phyloP scores from a whole-genome alignment of 2,329 filamentous ascomycete species.

The Helotiales sp. region DNA sequence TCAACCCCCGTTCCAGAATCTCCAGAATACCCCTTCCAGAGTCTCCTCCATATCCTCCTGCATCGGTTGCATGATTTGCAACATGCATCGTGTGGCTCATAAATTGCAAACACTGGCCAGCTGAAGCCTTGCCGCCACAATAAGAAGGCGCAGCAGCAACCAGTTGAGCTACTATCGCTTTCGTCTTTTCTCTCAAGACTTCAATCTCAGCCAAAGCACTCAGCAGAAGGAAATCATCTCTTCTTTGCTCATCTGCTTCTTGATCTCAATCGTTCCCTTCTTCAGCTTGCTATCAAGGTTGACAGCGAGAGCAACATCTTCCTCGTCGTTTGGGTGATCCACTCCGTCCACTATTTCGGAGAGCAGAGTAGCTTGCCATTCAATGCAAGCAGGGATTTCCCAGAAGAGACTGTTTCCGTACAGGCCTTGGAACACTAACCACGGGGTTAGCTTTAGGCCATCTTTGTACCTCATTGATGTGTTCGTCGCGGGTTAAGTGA shows the following conservation, averaged over 20 bases:
- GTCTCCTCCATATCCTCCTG: background rate
- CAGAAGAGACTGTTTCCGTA: background rate
- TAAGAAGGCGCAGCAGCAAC: background rate
- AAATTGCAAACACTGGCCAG: background rate
- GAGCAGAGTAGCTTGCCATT: background rate
- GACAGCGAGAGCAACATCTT: background rate
- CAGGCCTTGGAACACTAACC: background rate
- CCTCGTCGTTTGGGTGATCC: background rate
- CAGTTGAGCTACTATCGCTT: background rate
- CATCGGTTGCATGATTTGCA: background rate
- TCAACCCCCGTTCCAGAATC: too few relatives aligned
- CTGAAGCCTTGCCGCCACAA: background rate
- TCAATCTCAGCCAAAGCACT: conserved; percentile 1
- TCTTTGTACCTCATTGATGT: conserved; percentile 4
- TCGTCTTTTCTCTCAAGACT: background rate
- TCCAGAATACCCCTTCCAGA: background rate
- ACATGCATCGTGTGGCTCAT: background rate
- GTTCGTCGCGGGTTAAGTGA: background rate
- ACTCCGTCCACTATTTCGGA: background rate
- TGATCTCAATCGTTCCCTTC: background rate
- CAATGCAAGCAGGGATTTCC: background rate
- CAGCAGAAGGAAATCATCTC: conserved; percentile 1
- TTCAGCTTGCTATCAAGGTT: background rate
- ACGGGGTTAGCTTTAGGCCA: background rate
- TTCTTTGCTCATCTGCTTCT: background rate